Conservation (phyloP, 768 basidiomycete species). For the Kondoa malvinella region DNA sequence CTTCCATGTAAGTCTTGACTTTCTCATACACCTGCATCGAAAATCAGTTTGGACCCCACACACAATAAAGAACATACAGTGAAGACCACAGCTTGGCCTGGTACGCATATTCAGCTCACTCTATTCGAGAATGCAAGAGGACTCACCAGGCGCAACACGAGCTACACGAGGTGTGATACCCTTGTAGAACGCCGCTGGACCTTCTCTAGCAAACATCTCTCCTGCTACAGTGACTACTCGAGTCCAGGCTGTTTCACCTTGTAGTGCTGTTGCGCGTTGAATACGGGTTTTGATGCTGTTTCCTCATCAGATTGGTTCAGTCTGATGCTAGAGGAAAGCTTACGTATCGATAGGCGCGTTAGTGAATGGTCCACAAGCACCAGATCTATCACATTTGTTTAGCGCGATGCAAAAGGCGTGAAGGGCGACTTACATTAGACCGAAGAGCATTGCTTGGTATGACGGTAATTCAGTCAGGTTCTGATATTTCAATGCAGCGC, state of each 20-base stretch:
- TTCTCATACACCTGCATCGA: background rate
- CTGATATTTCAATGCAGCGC: conserved; percentile 55
- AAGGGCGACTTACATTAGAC: conserved; percentile 36
- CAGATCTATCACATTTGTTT: conserved; percentile 37
- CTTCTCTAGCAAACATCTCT: conserved; percentile 91
- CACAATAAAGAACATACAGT: conserved; percentile 44
- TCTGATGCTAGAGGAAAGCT: background rate
- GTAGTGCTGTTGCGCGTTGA: conserved; percentile 42
- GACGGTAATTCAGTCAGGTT: conserved; percentile 53
- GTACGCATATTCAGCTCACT: no score
- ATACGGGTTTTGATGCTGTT: conserved; percentile 47
- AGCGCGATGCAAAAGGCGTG: background rate
- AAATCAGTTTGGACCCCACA: background rate
- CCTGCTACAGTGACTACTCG: conserved; percentile 60
- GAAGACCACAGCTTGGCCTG: conserved; percentile 76
- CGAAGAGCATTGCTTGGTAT: conserved; percentile 89
- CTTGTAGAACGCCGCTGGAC: conserved; percentile 82
- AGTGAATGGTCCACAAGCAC: conserved; percentile 95
- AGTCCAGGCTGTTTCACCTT: conserved; percentile 59
- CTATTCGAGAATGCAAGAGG: no score
- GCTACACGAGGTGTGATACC: conserved; percentile 93
- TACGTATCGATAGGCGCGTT: conserved; percentile 55
- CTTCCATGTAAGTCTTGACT: background rate
- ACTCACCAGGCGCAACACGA: conserved; percentile 58
- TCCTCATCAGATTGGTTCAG: conserved; percentile 11